Percentiles rank a stretch among this genome's conserved stretches.
Evolutionary conservation across 208 protist genomes (phyloP).

Genomic region (Polymyxa betae): DNA sequence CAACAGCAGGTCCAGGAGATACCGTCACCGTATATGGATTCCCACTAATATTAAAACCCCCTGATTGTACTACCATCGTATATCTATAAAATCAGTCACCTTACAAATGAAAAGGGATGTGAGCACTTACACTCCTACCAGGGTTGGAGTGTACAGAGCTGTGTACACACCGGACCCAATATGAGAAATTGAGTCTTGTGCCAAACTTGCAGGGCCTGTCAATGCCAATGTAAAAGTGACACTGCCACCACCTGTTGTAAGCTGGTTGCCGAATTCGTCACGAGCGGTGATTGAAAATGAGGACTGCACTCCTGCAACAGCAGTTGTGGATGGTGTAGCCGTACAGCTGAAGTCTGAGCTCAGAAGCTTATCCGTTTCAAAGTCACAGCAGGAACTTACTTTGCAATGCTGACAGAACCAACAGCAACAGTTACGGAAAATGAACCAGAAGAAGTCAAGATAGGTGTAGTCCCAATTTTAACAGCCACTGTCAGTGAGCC

Average conservation of each 20-base stretch:
- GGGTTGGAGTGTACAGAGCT: constrained; percentile 17
- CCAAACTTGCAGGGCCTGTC: constrained; percentile 5
- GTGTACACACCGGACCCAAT: constrained; percentile 31
- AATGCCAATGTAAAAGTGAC: neutral
- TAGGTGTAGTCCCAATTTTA: constrained; percentile 4
- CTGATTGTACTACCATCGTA: neutral
- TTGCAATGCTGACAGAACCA: constrained; percentile 1
- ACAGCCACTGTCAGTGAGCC: constrained; percentile 10
- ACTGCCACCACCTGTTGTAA: neutral
- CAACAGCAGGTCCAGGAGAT: neutral
- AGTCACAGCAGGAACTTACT: neutral
- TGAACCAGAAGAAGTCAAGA: constrained; percentile 48
- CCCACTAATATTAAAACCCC: neutral
- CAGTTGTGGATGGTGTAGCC: neutral
- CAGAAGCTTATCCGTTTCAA: neutral
- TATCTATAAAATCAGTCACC: neutral
- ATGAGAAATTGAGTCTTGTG: neutral
- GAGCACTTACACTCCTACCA: neutral
- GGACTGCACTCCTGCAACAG: constrained; percentile 50
- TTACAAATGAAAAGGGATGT: neutral
- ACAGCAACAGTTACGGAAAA: constrained; percentile 45
- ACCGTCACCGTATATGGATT: neutral
- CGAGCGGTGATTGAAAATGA: constrained; percentile 62
- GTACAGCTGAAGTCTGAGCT: neutral
- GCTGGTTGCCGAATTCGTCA: constrained; percentile 63